phyloP scores from a whole-genome alignment of 2,329 filamentous ascomycete species.

The Aspergillus ruber region DNA sequence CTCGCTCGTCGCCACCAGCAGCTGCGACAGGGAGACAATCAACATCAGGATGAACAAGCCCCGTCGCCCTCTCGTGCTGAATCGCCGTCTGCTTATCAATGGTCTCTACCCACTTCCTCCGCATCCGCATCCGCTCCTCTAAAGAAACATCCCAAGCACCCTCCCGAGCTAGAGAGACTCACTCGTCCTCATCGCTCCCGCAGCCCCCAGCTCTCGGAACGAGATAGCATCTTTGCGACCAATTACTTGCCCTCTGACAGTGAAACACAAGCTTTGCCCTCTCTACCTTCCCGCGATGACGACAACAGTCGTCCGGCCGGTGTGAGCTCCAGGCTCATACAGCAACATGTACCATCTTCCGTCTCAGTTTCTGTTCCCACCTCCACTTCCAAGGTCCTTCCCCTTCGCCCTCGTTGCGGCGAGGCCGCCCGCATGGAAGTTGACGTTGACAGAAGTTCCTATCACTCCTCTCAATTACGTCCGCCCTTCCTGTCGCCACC shows the following conservation, averaged over 20 bases:
- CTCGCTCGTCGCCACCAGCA: constrained; percentile 31
- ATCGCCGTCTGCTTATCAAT: constrained; percentile 32
- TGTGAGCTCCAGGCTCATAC: too few relatives aligned
- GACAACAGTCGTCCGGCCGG: not conserved
- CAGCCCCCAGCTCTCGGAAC: constrained; percentile 52
- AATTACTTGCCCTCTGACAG: constrained; percentile 51
- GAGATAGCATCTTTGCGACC: constrained; percentile 59
- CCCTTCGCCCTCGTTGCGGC: constrained; percentile 18
- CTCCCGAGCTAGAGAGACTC: constrained; percentile 19
- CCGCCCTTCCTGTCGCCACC: constrained; percentile 20
- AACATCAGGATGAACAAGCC: constrained; percentile 16
- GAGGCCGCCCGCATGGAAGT: constrained; percentile 32
- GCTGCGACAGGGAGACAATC: constrained; percentile 22
- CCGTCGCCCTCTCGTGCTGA: constrained; percentile 28
- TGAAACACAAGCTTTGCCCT: not conserved
- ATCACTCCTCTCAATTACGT: constrained; percentile 18
- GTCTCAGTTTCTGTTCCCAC: constrained; percentile 19
- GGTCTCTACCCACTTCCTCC: constrained; percentile 21
- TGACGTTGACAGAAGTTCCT: constrained; percentile 27
- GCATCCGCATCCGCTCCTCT: constrained; percentile 12
- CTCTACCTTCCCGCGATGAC: not conserved
- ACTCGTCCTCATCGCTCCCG: constrained; percentile 21
- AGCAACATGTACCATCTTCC: too few relatives aligned
- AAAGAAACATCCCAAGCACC: constrained; percentile 29
- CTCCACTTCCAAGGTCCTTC: constrained; percentile 24